Evolutionary conservation across 1,284 basidiomycete genomes (phyloP).

Genomic region (Mycosarcoma maydis): DNA sequence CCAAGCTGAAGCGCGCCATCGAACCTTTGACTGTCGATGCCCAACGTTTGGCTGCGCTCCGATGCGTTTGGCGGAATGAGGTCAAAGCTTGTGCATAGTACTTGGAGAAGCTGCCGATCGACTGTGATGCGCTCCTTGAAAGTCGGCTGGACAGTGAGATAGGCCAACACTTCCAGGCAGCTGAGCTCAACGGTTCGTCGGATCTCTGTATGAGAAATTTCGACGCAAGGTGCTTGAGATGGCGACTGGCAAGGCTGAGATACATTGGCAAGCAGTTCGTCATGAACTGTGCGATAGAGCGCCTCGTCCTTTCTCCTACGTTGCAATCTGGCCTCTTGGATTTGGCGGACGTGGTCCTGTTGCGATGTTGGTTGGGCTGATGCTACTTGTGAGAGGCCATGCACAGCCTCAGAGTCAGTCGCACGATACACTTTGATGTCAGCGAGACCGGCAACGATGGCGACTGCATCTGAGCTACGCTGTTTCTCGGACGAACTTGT

Average conservation of each 20-base stretch:
- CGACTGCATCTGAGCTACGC: slow-evolving; percentile 17
- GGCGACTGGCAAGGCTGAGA: neutral
- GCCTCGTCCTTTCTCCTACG: slow-evolving; percentile 24
- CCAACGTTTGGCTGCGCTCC: neutral
- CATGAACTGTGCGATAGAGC: slow-evolving; percentile 12
- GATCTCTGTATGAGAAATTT: neutral
- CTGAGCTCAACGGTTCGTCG: slow-evolving; percentile 17
- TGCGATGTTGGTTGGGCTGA: slow-evolving; percentile 28
- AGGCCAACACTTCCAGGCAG: slow-evolving; percentile 56
- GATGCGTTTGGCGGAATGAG: neutral
- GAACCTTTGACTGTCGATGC: slow-evolving; percentile 18
- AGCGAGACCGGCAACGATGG: slow-evolving; percentile 31
- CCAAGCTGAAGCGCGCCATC: slow-evolving; percentile 53
- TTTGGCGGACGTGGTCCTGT: slow-evolving; percentile 21
- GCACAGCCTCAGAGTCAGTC: slow-evolving; percentile 12
- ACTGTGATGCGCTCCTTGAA: slow-evolving; percentile 31
- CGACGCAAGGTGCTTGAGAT: neutral
- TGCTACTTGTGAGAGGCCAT: slow-evolving; percentile 21
- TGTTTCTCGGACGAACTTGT: neutral
- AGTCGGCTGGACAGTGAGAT: slow-evolving; percentile 44
- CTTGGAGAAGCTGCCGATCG: slow-evolving; percentile 29
- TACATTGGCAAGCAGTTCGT: slow-evolving; percentile 7
- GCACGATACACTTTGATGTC: slow-evolving; percentile 33
- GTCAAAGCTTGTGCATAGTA: slow-evolving; percentile 26
- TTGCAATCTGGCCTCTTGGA: slow-evolving; percentile 16